phyloP scores from a whole-genome alignment of 257 asterid genomes.

The Solanum sejunctum region DNA sequence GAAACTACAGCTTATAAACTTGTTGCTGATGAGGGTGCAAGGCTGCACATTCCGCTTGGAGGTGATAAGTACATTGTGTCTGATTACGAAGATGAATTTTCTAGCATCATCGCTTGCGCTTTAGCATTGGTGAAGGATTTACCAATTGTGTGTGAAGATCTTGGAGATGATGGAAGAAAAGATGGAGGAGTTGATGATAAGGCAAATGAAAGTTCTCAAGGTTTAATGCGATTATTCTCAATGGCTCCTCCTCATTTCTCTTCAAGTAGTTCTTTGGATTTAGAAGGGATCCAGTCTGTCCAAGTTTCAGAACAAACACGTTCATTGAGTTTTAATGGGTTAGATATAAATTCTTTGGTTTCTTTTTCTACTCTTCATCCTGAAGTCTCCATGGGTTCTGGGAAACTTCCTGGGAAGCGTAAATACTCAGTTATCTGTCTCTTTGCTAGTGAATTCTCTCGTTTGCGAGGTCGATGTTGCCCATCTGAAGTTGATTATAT shows the following conservation, averaged over 20 bases:
- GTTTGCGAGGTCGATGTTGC: conserved; percentile 61
- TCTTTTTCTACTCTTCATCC: conserved; percentile 59
- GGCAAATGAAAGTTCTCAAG: conserved; percentile 27
- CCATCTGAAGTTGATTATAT: conserved; percentile 68
- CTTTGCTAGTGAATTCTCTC: conserved; percentile 48
- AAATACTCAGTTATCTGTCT: conserved; percentile 76
- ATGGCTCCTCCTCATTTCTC: conserved; percentile 49
- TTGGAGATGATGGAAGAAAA: conserved; percentile 20
- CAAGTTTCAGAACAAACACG: conserved; percentile 33
- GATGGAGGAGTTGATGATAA: conserved; percentile 26
- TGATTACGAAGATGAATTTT: not conserved
- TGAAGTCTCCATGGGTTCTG: conserved; percentile 67
- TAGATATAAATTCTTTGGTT: conserved; percentile 50
- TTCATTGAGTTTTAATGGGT: conserved; percentile 54
- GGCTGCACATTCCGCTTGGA: conserved; percentile 73
- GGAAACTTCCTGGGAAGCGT: conserved; percentile 50
- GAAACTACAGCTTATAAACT: conserved; percentile 43
- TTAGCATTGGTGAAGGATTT: conserved; percentile 52
- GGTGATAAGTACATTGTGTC: not conserved
- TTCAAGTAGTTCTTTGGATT: conserved; percentile 49
- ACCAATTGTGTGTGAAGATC: conserved; percentile 15
- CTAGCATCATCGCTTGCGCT: conserved; percentile 60
- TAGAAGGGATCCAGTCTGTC: conserved; percentile 39
- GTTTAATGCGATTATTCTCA: conserved; percentile 36
- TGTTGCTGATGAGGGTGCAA: conserved; percentile 61